A percentile compares a stretch with the other conserved stretches of the same genome.
These are phyloP conservation scores for Leishmania turanica DNA, from an alignment of 208 protist species.

Conservation along the genomic window DNA sequence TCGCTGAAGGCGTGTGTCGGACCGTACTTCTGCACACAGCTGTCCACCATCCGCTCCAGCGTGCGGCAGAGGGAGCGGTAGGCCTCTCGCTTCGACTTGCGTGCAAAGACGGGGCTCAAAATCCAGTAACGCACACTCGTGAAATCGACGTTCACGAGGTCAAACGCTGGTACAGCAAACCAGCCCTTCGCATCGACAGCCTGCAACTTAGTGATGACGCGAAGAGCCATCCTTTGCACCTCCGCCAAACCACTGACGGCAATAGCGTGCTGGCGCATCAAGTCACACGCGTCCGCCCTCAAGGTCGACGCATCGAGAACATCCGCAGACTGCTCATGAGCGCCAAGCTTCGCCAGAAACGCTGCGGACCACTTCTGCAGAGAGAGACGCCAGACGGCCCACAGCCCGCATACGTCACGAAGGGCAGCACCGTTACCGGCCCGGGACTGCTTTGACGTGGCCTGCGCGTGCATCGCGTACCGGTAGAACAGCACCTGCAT, in stretches of 20 bases:
- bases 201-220: conserved; percentile 52
- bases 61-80: conserved; percentile 68
- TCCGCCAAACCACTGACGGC: conserved; percentile 17
- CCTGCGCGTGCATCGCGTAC: neutral
- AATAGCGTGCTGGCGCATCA: conserved; percentile 9
- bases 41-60: conserved; percentile 85
- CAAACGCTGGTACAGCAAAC: conserved; percentile 82
- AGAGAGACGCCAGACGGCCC: conserved; percentile 2
- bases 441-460: neutral
- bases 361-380: neutral
- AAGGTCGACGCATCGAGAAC: neutral
- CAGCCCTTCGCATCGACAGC: conserved; percentile 61
- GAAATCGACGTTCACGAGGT: conserved; percentile 80
- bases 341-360: conserved; percentile 12
- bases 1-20: conserved; percentile 70
- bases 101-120: conserved; percentile 40
- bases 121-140: conserved; percentile 69
- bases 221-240: conserved; percentile 42
- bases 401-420: conserved; percentile 13
- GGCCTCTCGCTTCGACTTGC: conserved; percentile 60
- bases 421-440: neutral
- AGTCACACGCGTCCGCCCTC: conserved; percentile 4
- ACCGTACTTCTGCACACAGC: conserved; percentile 76
- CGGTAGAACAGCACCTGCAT: conserved; percentile 52
- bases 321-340: neutral